Evolutionary conservation across 768 basidiomycete species (phyloP), one percentile per base, ranked within the genome.

Genomic region (Rhodotorula babjevae): DNA sequence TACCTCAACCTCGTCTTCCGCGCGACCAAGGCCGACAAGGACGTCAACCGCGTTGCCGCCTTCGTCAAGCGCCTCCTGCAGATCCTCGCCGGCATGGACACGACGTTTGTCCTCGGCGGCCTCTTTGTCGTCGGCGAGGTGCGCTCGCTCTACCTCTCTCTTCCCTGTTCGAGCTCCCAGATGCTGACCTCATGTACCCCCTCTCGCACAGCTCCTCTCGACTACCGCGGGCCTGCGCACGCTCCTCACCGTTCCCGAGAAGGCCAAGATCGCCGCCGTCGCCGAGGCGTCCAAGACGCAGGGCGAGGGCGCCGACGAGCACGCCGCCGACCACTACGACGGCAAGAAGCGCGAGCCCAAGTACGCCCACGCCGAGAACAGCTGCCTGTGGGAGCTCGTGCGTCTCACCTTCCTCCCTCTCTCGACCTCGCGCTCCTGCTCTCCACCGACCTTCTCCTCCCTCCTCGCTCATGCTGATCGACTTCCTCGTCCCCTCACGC

Each of bases 1-100:
- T 98, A 95, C 81, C 86, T 99, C 67, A 98, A 97, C 79, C 82
- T 99, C 27, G 81, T 97, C 29, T 94, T 94, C 86, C 93, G 91
- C 77, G 89, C 90, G 4, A 82, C 96, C 75, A 95, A 94, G 81
- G 85, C 84, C 7, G 89, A 89, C 74, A 77, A 77, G 46, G 85
- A 85, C 67, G 69, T 80, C 0, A 86, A 86, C 60, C 85, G 95
- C 16, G 85, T 89, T 27, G 88, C 87, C 79, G 91, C 92, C 2
- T 87, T 96, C 71, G 85, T 97, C 40, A 86, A 90, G 77, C 82
- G 95, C 59, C 87, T 96, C 58, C 83, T 93, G 36, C 93, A 96
- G 81, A 84, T 92, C 56, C 82, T 96, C 53, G 87, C 83, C 7
- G 87, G 40, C 63, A 90, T 91, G 10, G 88, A 90, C 23, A 86